Percentiles rank a stretch among this genome's conserved stretches.
These are phyloP conservation scores for Euphorbia pulcherrima DNA, from an alignment of 345 rosid species.

Conservation along the genomic window DNA sequence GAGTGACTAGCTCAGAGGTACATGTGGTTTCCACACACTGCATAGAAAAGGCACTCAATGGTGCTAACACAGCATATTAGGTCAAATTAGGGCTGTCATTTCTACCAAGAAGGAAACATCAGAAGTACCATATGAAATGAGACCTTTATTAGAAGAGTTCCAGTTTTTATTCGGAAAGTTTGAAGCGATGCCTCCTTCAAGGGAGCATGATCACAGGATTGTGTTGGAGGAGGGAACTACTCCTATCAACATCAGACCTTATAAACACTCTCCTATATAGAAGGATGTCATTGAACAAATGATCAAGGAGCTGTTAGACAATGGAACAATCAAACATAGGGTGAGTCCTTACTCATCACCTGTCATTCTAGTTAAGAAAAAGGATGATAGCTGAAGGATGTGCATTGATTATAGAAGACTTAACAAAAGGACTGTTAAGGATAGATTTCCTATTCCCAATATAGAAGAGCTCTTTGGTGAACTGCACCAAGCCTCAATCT, in stretches of 20 bases:
- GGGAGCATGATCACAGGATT: background rate
- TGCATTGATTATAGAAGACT: background rate
- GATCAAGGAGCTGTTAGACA: too few relatives aligned
- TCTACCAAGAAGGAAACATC: too few relatives aligned
- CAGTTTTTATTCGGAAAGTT: background rate
- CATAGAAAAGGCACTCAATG: background rate
- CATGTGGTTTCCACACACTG: background rate
- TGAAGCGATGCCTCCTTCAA: background rate
- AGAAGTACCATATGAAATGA: background rate
- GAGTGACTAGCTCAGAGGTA: background rate
- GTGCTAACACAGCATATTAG: background rate
- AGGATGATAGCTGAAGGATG: background rate
- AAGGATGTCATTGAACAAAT: too few relatives aligned
- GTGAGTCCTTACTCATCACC: background rate
- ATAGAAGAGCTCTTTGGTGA: background rate
- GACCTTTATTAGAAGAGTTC: too few relatives aligned
- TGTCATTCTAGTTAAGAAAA: background rate
- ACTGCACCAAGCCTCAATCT: background rate
- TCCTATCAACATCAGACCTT: background rate
- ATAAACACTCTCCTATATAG: background rate
- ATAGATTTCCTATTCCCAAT: too few relatives aligned
- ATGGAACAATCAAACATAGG: too few relatives aligned
- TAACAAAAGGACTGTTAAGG: too few relatives aligned
- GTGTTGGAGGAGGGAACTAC: background rate
- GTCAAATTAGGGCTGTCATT: too few relatives aligned